Conservation (phyloP, 768 basidiomycete genomes). For the Pholiota molesta region DNA sequence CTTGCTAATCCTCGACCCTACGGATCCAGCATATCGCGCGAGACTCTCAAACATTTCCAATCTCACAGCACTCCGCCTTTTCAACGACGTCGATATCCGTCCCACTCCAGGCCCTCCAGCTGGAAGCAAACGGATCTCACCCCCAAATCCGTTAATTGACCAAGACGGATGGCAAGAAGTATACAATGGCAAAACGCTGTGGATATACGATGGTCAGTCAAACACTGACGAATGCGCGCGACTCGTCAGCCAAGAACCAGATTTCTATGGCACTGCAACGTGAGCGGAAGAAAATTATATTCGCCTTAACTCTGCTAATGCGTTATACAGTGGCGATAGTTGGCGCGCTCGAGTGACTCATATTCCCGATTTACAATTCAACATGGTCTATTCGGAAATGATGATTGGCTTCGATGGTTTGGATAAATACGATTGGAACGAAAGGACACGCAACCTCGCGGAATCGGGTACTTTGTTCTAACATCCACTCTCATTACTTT, state of each 20-base stretch:
- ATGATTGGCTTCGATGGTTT: conserved; percentile 76
- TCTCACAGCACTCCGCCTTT: conserved; percentile 62
- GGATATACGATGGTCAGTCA: conserved; percentile 75
- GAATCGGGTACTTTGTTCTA: conserved; percentile 40
- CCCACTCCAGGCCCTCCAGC: conserved; percentile 49
- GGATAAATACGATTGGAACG: conserved; percentile 70
- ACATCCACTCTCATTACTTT: not conserved
- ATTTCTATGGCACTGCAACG: conserved; percentile 80
- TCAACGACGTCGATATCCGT: conserved; percentile 74
- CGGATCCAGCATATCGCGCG: conserved; percentile 40
- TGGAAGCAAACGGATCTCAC: conserved; percentile 46
- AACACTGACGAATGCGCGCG: conserved; percentile 69
- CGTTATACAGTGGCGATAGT: conserved; percentile 65
- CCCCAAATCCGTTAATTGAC: conserved; percentile 64
- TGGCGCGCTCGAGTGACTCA: conserved; percentile 76
- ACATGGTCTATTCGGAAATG: conserved; percentile 59
- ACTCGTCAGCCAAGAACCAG: conserved; percentile 62
- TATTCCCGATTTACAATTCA: conserved; percentile 74
- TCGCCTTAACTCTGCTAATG: not conserved
- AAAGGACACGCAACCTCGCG: conserved; percentile 65
- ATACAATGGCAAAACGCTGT: conserved; percentile 67
- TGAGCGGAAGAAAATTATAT: conserved; percentile 37
- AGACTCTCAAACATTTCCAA: conserved; percentile 60
- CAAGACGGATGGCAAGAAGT: conserved; percentile 71
- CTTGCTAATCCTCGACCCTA: conserved; percentile 56